phyloP scores from a whole-genome alignment of 768 basidiomycete species.

The Daedalea quercina region DNA sequence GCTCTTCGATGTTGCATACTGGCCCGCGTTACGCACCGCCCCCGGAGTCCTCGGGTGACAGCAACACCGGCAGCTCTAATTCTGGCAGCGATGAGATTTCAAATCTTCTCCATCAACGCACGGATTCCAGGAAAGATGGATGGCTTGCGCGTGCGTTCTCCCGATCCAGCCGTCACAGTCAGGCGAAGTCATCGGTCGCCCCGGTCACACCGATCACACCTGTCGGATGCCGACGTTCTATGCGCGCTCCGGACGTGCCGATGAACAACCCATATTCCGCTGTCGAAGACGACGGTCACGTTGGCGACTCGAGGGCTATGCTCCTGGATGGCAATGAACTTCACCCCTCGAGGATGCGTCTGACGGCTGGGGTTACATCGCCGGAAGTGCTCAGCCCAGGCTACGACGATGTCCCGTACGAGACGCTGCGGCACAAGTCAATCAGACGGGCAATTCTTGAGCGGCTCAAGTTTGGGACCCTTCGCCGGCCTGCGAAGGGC shows the following conservation, averaged over 20 bases:
- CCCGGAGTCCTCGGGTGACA: neutral
- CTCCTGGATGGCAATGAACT: neutral
- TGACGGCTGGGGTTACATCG: constrained; percentile 3
- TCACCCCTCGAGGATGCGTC: neutral
- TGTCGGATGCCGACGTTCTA: neutral
- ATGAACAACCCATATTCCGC: neutral
- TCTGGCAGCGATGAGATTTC: neutral
- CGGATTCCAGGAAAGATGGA: constrained; percentile 2
- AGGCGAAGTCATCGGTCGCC: neutral
- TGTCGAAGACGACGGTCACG: constrained; percentile 23
- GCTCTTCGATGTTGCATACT: constrained; percentile 10
- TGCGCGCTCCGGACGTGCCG: neutral
- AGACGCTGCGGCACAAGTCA: constrained; percentile 41
- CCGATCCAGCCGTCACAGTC: neutral
- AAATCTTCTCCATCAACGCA: neutral
- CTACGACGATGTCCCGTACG: constrained; percentile 32
- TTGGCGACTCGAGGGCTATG: constrained; percentile 10
- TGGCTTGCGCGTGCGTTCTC: constrained; percentile 13
- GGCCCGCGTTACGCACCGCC: constrained; percentile 24
- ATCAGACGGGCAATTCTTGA: constrained; percentile 47
- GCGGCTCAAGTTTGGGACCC: constrained; percentile 26
- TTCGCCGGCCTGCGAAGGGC: constrained; percentile 19
- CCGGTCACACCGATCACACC: neutral
- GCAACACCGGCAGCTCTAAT: neutral
- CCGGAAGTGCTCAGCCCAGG: constrained; percentile 16